These are phyloP conservation scores for Malus sieversii DNA, from an alignment of 306 rosid species.

Conservation along the genomic window DNA sequence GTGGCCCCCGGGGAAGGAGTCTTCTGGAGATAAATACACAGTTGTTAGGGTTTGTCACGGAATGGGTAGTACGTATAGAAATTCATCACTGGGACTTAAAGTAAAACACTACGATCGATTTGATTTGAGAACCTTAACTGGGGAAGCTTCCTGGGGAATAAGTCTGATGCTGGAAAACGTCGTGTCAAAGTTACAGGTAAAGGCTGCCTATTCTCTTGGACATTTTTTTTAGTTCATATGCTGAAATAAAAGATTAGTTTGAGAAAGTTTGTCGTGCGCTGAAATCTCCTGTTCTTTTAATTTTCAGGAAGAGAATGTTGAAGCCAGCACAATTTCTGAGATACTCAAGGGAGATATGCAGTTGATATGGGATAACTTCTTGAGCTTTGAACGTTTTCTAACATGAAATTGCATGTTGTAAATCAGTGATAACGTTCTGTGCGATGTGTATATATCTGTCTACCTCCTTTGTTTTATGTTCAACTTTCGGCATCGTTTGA, in stretches of 20 bases:
- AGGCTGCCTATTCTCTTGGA: background rate
- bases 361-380: slow-evolving; percentile 36
- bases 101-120: slow-evolving; percentile 42
- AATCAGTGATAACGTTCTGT: background rate
- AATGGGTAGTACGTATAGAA: slow-evolving; percentile 17
- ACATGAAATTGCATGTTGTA: slow-evolving; percentile 6
- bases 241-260: background rate
- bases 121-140: slow-evolving; percentile 26
- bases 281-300: background rate
- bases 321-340: slow-evolving; percentile 21
- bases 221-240: background rate
- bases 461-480: background rate
- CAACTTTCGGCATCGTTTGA: background rate
- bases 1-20: slow-evolving; percentile 43
- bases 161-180: slow-evolving; percentile 27
- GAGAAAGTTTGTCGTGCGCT: background rate
- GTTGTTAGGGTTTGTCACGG: slow-evolving; percentile 37
- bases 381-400: slow-evolving; percentile 18
- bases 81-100: slow-evolving; percentile 28
- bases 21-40: slow-evolving; percentile 31
- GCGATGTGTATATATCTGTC: background rate
- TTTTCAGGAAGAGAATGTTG: slow-evolving; percentile 20
- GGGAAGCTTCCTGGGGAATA: slow-evolving; percentile 36
- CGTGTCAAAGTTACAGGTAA: slow-evolving; percentile 27
- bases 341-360: slow-evolving; percentile 36